These are phyloP conservation scores for Talaromyces proteolyticus DNA, from an alignment of 495 filamentous ascomycete species.

Conservation along the genomic window DNA sequence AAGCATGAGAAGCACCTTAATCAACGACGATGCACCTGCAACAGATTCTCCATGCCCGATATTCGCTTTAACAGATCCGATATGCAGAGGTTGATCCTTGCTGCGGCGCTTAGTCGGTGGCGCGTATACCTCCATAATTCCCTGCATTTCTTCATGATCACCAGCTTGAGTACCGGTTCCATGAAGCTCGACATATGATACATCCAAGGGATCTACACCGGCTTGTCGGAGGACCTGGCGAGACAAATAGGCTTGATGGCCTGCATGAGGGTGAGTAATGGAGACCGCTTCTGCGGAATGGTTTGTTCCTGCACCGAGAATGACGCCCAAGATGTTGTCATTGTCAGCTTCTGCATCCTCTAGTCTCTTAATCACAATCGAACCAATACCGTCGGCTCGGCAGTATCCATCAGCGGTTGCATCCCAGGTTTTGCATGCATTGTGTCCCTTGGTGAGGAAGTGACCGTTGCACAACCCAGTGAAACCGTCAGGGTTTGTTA, in stretches of 20 bases:
- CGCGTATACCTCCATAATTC: conserved; percentile 22
- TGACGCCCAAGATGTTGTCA: conserved; percentile 39
- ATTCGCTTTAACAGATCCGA: conserved; percentile 33
- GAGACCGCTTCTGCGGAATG: conserved; percentile 39
- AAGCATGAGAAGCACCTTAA: conserved; percentile 30
- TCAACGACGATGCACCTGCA: conserved; percentile 21
- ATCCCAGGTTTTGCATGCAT: conserved; percentile 65
- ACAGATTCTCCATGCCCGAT: conserved; percentile 35
- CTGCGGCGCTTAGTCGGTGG: conserved; percentile 7
- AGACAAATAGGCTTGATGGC: conserved; percentile 38
- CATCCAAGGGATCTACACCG: conserved; percentile 40
- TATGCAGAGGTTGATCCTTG: conserved; percentile 9
- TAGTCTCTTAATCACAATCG: conserved; percentile 37
- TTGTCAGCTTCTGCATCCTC: conserved; percentile 41
- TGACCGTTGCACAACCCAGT: conserved; percentile 60
- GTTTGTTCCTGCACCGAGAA: conserved; percentile 30
- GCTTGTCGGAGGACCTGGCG: conserved; percentile 34
- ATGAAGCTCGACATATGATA: conserved; percentile 47
- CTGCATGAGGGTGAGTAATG: conserved; percentile 42
- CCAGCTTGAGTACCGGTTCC: conserved; percentile 41
- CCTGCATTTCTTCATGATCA: conserved; percentile 23
- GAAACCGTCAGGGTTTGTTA: conserved; percentile 66
- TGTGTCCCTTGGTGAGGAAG: conserved; percentile 54
- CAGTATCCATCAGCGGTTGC: conserved; percentile 67
- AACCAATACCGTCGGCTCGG: conserved; percentile 44